Evolutionary conservation across 2,329 filamentous ascomycete genomes (phyloP), one percentile per base, ranked within the genome.

Genomic region (Tolypocladium nubicola): DNA sequence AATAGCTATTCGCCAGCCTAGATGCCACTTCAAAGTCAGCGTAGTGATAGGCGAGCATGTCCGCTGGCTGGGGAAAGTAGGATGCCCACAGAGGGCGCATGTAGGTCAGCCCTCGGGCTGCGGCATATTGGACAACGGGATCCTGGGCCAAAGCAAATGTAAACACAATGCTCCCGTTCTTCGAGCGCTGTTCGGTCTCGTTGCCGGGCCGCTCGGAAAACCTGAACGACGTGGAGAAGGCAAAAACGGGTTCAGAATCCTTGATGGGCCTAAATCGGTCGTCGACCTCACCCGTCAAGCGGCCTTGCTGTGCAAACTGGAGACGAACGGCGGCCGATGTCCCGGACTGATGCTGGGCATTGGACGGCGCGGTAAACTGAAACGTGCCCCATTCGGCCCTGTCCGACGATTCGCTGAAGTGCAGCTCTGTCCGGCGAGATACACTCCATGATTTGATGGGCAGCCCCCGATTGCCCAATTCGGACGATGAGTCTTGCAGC

Each of bases 351-450:
- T 92, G 86, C 33, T 80, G 76, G 21, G 82, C 83, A 66, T 86
- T 80, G 61, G 77, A 74, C 26, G 90, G 88, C 1, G 79, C 89
- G 26, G 87, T 87, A 67, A 95, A 90, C 70, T 89, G 82, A 58
- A 95, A 71, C 35, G 84, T 87, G 4, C 90, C 90, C 90, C 90
- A 95, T 80, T 95, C 90, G 1, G 87, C 82, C 49, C 86, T 86
- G 65, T 95, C 90, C 49, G 73, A 73, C 57, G 80, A 80, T 70
- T 95, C 90, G 1, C 87, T 89, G 56, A 94, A 81, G n/a, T 89
- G 75, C 68, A 87, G 77, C 70, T 93, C 82, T 8, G 77, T 68
- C 58, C 73, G 73, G 43, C 85, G 78, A 57, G 79, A 77, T 37
- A 89, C 76, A 59, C 77, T 82, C 85, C 85, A 90, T 1, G 84